Percentiles rank a stretch among this genome's conserved stretches.
Evolutionary conservation across 768 basidiomycete genomes (phyloP).

Genomic region (Russula sp.): DNA sequence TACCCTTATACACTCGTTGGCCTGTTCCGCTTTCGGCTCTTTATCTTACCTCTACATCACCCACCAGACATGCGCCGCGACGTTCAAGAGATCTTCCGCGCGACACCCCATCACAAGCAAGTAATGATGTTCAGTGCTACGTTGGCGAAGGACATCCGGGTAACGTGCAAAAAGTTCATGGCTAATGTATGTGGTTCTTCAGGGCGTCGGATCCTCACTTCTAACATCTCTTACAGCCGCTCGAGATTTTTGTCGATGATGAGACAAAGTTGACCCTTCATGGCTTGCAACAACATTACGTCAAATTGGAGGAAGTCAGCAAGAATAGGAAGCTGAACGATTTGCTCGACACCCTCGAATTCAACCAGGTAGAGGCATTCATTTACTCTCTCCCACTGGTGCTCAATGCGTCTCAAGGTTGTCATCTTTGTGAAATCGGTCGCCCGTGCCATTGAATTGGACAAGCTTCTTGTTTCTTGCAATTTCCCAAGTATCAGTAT

Average conservation of each 20-base stretch:
- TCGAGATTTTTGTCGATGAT: conserved; percentile 99
- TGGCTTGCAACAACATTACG: conserved; percentile 97
- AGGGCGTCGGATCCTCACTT: conserved; percentile 12
- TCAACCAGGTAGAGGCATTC: conserved; percentile 78
- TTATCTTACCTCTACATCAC: conserved; percentile 66
- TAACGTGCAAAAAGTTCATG: conserved; percentile 99
- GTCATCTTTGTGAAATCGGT: conserved; percentile 99
- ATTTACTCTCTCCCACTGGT: neutral
- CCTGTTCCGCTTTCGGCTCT: conserved; percentile 46
- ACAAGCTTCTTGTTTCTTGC: conserved; percentile 93
- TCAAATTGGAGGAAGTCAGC: conserved; percentile 89
- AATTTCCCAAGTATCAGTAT: conserved; percentile 98
- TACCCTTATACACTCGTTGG: conserved; percentile 51
- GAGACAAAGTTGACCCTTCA: conserved; percentile 98
- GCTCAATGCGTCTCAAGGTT: conserved; percentile 54
- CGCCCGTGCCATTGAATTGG: conserved; percentile 91
- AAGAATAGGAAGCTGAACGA: conserved; percentile 99
- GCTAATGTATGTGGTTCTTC: conserved; percentile 67
- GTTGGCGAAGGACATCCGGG: conserved; percentile 91
- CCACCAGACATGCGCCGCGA: conserved; percentile 99
- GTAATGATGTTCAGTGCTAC: conserved; percentile 99
- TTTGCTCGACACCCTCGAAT: conserved; percentile 90
- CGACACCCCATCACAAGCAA: conserved; percentile 99
- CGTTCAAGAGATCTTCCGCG: conserved; percentile 99
- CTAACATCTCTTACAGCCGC: conserved; percentile 55